Percentiles rank a stretch among this genome's conserved stretches.
Evolutionary conservation across 2,329 filamentous ascomycete species (phyloP).

Genomic region (Venturia oleaginea): DNA sequence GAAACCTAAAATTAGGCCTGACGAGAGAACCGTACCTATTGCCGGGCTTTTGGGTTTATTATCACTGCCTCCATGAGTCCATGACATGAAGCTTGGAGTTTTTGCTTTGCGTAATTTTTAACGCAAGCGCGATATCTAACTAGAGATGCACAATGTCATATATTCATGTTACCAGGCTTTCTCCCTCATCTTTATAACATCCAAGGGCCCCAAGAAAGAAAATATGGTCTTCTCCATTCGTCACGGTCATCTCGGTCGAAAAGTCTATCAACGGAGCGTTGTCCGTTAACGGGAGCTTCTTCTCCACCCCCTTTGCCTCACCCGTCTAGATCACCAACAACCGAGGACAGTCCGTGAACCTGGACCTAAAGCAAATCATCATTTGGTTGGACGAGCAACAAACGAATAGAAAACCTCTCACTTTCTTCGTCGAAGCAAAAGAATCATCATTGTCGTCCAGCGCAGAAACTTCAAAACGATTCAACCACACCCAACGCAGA

Average conservation of each 20-base stretch:
- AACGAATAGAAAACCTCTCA: background rate
- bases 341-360: background rate
- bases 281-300: background rate
- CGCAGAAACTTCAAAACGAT: background rate
- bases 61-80: background rate
- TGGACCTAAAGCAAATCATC: background rate
- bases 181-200: background rate
- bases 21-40: background rate
- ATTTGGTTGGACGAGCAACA: slow-evolving; percentile 3
- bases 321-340: background rate
- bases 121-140: background rate
- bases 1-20: background rate
- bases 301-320: background rate
- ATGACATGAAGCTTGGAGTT: too few species aligned
- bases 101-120: too few species aligned
- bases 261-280: background rate
- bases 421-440: background rate
- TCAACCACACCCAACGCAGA: background rate
- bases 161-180: background rate
- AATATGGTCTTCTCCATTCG: background rate
- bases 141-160: background rate
- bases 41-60: background rate
- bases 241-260: background rate
- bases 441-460: background rate
- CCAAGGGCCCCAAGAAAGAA: background rate